These are phyloP conservation scores for Ceratobasidium sp. DNA, from an alignment of 1,284 basidiomycete genomes.

Conservation along the genomic window DNA sequence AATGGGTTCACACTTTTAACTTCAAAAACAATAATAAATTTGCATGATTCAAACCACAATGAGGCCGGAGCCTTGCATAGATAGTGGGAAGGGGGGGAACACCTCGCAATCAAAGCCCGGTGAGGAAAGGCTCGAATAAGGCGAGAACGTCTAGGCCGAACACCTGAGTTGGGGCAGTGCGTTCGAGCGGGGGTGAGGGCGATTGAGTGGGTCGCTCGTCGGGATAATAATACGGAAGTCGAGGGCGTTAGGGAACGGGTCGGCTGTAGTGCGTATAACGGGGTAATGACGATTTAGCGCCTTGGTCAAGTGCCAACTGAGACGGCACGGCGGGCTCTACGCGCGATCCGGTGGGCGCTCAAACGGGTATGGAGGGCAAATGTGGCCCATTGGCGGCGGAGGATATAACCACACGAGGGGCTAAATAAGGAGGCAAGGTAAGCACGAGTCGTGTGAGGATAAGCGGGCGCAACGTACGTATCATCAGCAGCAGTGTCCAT, in stretches of 20 bases:
- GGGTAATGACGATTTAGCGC: background rate
- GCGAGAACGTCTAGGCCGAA: background rate
- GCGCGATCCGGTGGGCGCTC: slow-evolving; percentile 3
- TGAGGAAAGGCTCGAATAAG: background rate
- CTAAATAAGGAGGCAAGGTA: background rate
- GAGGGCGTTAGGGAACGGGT: slow-evolving; percentile 36
- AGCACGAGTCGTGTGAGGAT: background rate
- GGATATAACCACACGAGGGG: slow-evolving; percentile 15
- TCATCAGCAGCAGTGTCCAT: slow-evolving; percentile 3
- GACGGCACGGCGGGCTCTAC: slow-evolving; percentile 10
- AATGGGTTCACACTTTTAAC: background rate
- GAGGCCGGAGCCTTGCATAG: background rate
- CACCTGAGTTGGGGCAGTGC: background rate
- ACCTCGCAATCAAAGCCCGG: background rate
- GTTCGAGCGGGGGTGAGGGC: background rate
- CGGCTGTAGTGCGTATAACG: slow-evolving; percentile 11
- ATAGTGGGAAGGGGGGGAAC: background rate
- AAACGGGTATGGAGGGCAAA: slow-evolving; percentile 23
- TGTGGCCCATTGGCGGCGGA: slow-evolving; percentile 23
- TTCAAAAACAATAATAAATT: background rate
- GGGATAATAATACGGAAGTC: slow-evolving; percentile 30
- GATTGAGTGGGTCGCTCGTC: background rate
- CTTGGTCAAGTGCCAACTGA: slow-evolving; percentile 22
- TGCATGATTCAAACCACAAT: slow-evolving; percentile 9
- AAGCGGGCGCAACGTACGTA: background rate